Evolutionary conservation across 805 yeast genomes (phyloP).

Genomic region (Hanseniaspora guilliermondii): DNA sequence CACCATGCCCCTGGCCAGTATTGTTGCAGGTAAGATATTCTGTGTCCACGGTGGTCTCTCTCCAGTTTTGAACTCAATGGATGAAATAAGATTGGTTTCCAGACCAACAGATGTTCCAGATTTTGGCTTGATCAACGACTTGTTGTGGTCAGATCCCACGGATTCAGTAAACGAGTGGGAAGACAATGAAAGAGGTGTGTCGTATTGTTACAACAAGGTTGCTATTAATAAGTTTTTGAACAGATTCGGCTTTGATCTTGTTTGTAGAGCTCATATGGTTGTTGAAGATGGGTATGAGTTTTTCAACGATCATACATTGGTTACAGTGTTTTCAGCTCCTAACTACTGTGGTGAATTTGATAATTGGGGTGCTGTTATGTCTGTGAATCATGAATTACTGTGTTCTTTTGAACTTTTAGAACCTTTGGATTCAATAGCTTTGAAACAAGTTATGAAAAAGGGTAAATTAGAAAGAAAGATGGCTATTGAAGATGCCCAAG

Average conservation of each 20-base stretch:
- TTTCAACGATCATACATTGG: conserved; percentile 58
- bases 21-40: conserved; percentile 87
- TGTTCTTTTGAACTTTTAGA: conserved; percentile 82
- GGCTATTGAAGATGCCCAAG: conserved; percentile 8
- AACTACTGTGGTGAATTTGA: conserved; percentile 74
- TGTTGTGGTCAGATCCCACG: conserved; percentile 77
- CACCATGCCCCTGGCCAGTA: conserved; percentile 88
- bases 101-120: conserved; percentile 81
- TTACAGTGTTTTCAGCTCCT: conserved; percentile 71
- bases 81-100: conserved; percentile 52
- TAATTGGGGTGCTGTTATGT: conserved; percentile 71
- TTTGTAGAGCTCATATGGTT: conserved; percentile 79
- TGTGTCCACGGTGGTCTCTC: conserved; percentile 80
- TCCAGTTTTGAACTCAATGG: conserved; percentile 49
- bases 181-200: conserved; percentile 70
- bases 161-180: conserved; percentile 48
- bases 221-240: conserved; percentile 56
- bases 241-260: conserved; percentile 56
- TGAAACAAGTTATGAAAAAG: conserved; percentile 87
- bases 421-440: conserved; percentile 84
- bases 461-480: conserved; percentile 77
- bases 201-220: conserved; percentile 60
- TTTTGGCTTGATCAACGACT: conserved; percentile 60
- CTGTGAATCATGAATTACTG: conserved; percentile 52
- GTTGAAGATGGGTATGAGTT: conserved; percentile 83